Evolutionary conservation across 2,329 filamentous ascomycete genomes (phyloP).

Genomic region (Penicillium sp.): DNA sequence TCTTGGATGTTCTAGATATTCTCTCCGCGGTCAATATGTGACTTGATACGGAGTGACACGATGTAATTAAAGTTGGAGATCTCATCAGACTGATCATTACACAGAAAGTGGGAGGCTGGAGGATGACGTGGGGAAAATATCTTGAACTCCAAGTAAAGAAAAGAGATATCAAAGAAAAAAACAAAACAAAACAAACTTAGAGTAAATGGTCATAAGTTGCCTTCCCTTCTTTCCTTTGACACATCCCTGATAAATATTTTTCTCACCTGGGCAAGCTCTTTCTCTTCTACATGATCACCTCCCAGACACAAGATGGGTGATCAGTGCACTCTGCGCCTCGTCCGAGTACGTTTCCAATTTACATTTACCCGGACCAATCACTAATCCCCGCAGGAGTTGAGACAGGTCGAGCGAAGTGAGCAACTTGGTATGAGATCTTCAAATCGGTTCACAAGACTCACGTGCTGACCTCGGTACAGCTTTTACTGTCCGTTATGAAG

Average conservation of each 20-base stretch:
- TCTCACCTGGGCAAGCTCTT: too few relatives aligned
- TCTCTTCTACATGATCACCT: background rate
- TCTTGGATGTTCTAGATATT: too few relatives aligned
- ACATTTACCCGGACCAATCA: background rate
- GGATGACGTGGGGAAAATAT: background rate
- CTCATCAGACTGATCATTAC: background rate
- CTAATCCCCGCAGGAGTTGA: conserved; percentile 13
- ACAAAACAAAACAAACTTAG: too few relatives aligned
- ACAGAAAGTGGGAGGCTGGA: background rate
- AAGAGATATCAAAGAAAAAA: too few relatives aligned
- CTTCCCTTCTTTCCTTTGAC: too few relatives aligned
- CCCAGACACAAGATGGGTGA: conserved; percentile 10
- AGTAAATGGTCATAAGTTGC: too few relatives aligned
- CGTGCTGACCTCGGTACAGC: conserved; percentile 50
- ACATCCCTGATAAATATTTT: too few relatives aligned
- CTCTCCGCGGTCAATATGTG: too few relatives aligned
- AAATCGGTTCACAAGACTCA: background rate
- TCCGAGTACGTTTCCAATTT: conserved; percentile 9
- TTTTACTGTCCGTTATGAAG: conserved; percentile 80
- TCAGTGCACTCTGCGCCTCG: conserved; percentile 16
- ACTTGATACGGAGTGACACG: too few relatives aligned
- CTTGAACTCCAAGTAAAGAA: too few relatives aligned
- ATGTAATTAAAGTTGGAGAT: too few relatives aligned
- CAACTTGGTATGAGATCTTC: conserved; percentile 9
- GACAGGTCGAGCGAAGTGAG: conserved; percentile 11